Evolutionary conservation across 768 basidiomycete genomes (phyloP).

Genomic region (Trichaptum fuscoviolaceum): DNA sequence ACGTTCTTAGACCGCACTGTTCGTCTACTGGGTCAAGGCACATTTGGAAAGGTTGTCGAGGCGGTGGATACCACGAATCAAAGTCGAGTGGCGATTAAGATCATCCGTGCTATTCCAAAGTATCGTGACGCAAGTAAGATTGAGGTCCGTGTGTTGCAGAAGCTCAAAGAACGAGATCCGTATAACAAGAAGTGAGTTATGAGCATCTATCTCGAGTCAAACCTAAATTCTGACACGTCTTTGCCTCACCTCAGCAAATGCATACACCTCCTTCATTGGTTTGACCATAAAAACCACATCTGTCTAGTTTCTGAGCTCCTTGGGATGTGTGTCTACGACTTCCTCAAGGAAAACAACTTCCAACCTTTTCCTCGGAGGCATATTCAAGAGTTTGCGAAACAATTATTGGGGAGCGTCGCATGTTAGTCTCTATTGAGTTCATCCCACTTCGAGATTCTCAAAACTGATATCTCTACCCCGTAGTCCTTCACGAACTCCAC

Average conservation of each 20-base stretch:
- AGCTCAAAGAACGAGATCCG: constrained; percentile 85
- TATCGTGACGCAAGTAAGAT: constrained; percentile 99
- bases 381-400: constrained; percentile 92
- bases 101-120: constrained; percentile 96
- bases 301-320: constrained; percentile 94
- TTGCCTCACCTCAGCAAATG: constrained; percentile 68
- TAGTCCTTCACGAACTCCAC: constrained; percentile 87
- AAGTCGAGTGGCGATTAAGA: constrained; percentile 90
- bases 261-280: constrained; percentile 90
- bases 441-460: constrained; percentile 10
- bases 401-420: constrained; percentile 86
- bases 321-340: constrained; percentile 98
- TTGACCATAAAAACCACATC: constrained; percentile 96
- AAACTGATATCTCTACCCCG: constrained; percentile 10
- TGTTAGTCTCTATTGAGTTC: constrained; percentile 52
- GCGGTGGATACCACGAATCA: constrained; percentile 76
- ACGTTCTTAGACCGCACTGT: constrained; percentile 79
- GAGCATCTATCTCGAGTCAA: constrained; percentile 9
- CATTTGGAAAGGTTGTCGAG: constrained; percentile 98
- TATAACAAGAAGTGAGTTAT: constrained; percentile 75
- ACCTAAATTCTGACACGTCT: constrained; percentile 18
- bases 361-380: constrained; percentile 93
- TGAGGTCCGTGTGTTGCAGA: constrained; percentile 91
- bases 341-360: constrained; percentile 97
- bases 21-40: constrained; percentile 89